Base-by-base conservation (phyloP, 2,329 filamentous ascomycete species). In the Hypoxylon sp. region DNA sequence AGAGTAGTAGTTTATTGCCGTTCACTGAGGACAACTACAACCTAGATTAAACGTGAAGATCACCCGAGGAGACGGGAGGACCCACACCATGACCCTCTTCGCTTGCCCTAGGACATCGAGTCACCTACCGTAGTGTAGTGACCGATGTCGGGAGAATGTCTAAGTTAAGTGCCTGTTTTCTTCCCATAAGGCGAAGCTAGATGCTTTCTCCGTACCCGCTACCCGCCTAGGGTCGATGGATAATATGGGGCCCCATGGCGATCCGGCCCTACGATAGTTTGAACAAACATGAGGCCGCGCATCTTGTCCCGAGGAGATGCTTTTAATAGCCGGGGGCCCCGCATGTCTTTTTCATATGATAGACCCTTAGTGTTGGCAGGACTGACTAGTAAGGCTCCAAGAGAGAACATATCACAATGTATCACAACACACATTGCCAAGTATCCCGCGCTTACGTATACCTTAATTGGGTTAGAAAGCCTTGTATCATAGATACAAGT, bases 401-500 rank as follows among this genome's bases (percentile, higher is more conserved):
- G 39, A 10, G 39, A 44, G 17, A 10, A 19, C 17, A 11, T 10
- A 22, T 19, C 39, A 22, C 8, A 3, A 44, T 22, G 39, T 10
- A 39, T 17, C 26, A 52, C 24, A 31, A 39, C 10, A 5, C 13
- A 5, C 9, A 37, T 10, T 9, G 44, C 24, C 10, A 63, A 46
- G 54, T 14, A 17, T 42, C 31, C 2, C n/a, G 24, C 54, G 57
- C 62, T 66, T 65, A 55, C n/a, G 48, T 48, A 66, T 63, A 29
- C 58, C 35, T 4, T 44, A 55, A 55, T 56, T 29, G 10, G 54
- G 66, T 26, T 66, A 55, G 53, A 26, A 19, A 47, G n/a, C 1
- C 14, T 48, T 33, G 2, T 11, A 10, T 54, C 1, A 4, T 9
- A n/a, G 37, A 42, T 2, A 8, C 10, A 24, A 14, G 3, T 19